These are phyloP conservation scores for Crassisporium funariophilum DNA, from an alignment of 768 basidiomycete genomes.

Conservation along the genomic window DNA sequence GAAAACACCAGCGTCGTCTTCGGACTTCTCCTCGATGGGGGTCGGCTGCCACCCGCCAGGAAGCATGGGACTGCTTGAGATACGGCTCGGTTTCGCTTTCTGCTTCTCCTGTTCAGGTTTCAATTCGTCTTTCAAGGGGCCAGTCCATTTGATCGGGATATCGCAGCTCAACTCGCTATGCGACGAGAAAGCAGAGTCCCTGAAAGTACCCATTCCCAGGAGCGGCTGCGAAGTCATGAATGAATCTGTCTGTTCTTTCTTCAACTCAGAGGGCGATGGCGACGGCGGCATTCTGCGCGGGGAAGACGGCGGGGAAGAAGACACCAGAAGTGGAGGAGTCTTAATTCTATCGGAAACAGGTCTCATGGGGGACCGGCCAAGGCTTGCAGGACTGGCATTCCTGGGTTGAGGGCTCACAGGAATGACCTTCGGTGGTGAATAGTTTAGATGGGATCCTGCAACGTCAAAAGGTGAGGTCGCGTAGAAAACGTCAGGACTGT, in stretches of 20 bases:
- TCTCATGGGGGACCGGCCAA: slow-evolving; percentile 27
- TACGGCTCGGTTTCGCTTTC: slow-evolving; percentile 13
- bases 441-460: neutral
- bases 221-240: slow-evolving; percentile 45
- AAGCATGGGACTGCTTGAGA: slow-evolving; percentile 38
- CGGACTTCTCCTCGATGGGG: slow-evolving; percentile 52
- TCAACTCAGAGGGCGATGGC: no score
- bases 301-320: slow-evolving; percentile 16
- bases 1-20: slow-evolving; percentile 15
- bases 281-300: slow-evolving; percentile 21
- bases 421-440: neutral
- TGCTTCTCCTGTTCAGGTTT: slow-evolving; percentile 13
- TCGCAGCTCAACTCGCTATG: slow-evolving; percentile 48
- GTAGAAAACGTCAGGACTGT: slow-evolving; percentile 36
- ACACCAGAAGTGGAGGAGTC: slow-evolving; percentile 39
- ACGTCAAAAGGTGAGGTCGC: slow-evolving; percentile 30
- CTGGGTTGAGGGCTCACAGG: slow-evolving; percentile 22
- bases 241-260: no score
- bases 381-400: slow-evolving; percentile 19
- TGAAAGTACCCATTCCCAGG: slow-evolving; percentile 60
- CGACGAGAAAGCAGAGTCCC: slow-evolving; percentile 65
- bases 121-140: slow-evolving; percentile 28
- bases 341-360: slow-evolving; percentile 40
- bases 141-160: slow-evolving; percentile 66
- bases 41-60: slow-evolving; percentile 60